Base-by-base conservation (phyloP, 2,329 filamentous ascomycete species). In the Ophiostoma ips region DNA sequence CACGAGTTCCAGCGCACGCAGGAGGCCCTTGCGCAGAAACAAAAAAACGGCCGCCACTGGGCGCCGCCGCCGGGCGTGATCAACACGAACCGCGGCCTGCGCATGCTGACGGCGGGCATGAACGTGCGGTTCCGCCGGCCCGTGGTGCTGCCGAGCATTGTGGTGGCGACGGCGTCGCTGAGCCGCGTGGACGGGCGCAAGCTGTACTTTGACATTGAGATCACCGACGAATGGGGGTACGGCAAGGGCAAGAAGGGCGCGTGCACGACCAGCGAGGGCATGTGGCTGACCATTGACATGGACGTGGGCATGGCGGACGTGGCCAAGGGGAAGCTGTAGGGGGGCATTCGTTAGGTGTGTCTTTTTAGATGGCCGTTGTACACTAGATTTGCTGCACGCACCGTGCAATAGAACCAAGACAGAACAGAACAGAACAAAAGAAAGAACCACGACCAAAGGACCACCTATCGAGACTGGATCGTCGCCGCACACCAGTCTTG, bases 101-200 rank as follows among this genome's bases (percentile, higher is more conserved):
- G 50, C 15, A 13, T 41, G 7, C 24, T 56, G 43, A 56, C 55
- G 30, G 55, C 53, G 2, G 19, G 24, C 18, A 55, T 55, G 52
- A 44, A 49, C 16, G 45, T 54, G 16, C 43, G 37, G 5, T 50
- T 55, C 24, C 46, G 18, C 48, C 36, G 19, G 51, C 55, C 51
- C 18, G 40, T 56, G 15, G 9, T 4, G 19, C 34, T 41, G 19
- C 55, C 55, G 9, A 13, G 30, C 33, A 16, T 46, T 2, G 48
- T 53, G 7, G 18, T 44, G 10, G 21, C 45, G 16, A 51, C 49
- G 19, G 44, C 49, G 1, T 28, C 50, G 21, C 13, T 54, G 21
- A 51, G 19, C 28, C 51, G 49, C 30, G 44, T 57, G 24, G 54
- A 56, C 15, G 43, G 52, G 21, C 53, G 55, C 46, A 56, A 56